Evolutionary conservation across 148 eudicot species (phyloP).

Genomic region (Oxyria digyna): DNA sequence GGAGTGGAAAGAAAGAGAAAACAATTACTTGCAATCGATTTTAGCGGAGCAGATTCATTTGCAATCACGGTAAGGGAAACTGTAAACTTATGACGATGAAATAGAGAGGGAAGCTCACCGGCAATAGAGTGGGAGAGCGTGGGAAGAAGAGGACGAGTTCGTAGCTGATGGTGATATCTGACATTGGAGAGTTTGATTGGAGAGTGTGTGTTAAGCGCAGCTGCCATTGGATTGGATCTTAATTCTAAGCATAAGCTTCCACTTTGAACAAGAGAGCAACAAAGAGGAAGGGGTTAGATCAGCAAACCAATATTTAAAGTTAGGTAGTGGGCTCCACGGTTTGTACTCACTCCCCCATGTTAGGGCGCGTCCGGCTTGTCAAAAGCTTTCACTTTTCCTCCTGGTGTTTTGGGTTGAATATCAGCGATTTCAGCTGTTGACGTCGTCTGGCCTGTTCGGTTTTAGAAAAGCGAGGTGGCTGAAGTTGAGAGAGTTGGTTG

Average conservation of each 20-base stretch:
- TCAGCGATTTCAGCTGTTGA: too few species aligned
- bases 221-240: slow-evolving; percentile 28
- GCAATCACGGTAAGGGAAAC: not conserved
- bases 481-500: too few species aligned
- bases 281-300: not conserved
- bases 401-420: too few species aligned
- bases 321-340: too few species aligned
- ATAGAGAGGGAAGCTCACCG: slow-evolving; percentile 24
- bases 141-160: slow-evolving; percentile 16
- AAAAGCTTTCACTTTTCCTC: too few species aligned
- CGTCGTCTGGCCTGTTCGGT: too few species aligned
- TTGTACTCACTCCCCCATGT: too few species aligned
- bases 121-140: slow-evolving; percentile 21
- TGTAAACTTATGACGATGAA: not conserved
- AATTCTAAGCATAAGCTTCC: not conserved
- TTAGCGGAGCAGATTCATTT: too few species aligned
- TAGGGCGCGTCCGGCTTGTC: too few species aligned
- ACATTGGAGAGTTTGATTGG: slow-evolving; percentile 29
- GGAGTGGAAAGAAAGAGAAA: not conserved
- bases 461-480: too few species aligned
- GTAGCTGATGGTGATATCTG: slow-evolving; percentile 13
- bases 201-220: slow-evolving; percentile 31
- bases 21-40: not conserved
- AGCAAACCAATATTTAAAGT: not conserved
- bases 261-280: not conserved